Evolutionary conservation across 1,139 yeast species (phyloP).

Genomic region (Zhuliangozyma blackwelliae): DNA sequence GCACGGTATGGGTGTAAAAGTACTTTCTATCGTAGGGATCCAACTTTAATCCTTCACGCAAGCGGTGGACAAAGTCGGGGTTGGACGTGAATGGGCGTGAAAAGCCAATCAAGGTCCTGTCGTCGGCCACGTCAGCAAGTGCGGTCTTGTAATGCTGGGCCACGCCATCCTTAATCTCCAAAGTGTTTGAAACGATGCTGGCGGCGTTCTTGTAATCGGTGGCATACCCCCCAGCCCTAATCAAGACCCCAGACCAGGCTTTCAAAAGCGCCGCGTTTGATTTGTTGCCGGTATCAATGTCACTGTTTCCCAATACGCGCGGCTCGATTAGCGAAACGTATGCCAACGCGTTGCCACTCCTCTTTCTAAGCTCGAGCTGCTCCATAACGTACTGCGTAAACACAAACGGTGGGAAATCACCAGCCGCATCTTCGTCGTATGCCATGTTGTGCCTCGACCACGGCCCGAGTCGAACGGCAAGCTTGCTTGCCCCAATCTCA

Average conservation of each 20-base stretch:
- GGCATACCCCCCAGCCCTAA: slow-evolving; percentile 16
- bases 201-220: slow-evolving; percentile 13
- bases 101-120: slow-evolving; percentile 38
- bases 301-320: slow-evolving; percentile 14
- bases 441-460: slow-evolving; percentile 34
- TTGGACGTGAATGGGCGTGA: slow-evolving; percentile 46
- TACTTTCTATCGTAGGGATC: slow-evolving; percentile 18
- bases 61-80: slow-evolving; percentile 42
- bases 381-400: slow-evolving; percentile 14
- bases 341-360: slow-evolving; percentile 14
- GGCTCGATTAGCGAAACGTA: slow-evolving; percentile 22
- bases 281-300: slow-evolving; percentile 16
- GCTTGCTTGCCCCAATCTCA: slow-evolving; percentile 23
- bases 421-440: slow-evolving; percentile 14
- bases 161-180: slow-evolving; percentile 7
- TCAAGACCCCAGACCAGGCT: slow-evolving; percentile 11
- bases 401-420: slow-evolving; percentile 10
- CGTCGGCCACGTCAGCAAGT: slow-evolving; percentile 17
- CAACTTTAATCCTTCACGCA: slow-evolving; percentile 17
- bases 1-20: slow-evolving; percentile 17
- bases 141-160: slow-evolving; percentile 10
- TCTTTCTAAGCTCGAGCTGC: slow-evolving; percentile 15
- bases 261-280: slow-evolving; percentile 12
- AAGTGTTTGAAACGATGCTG: slow-evolving; percentile 13
- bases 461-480: slow-evolving; percentile 22